Base-by-base conservation (phyloP, 2,329 filamentous ascomycete species). In the Alternaria arborescens region DNA sequence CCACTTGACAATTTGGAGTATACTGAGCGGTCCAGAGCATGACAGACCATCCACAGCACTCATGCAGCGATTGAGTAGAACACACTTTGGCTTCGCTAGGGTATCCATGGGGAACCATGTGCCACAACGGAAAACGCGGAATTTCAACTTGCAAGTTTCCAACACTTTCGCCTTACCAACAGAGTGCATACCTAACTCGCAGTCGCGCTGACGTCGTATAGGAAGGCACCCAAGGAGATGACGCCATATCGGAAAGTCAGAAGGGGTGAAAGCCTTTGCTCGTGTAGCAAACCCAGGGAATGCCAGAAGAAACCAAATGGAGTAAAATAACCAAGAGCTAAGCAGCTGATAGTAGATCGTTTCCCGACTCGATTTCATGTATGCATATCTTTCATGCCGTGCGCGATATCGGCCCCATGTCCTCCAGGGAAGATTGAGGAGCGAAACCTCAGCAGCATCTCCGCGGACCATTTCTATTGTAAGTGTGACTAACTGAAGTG, bases 1-100 rank as follows among this genome's bases (percentile, higher is more conserved):
- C n/a, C 50, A 52, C 8, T 52, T 52, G 38, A 41, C 24, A 12
- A 43, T 52, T 52, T 52, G 24, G n/a, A 24, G 50, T 52, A 32
- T 16, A 5, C 1, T 11, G 50, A 20, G 50, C 50, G 50, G n/a
- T 30, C 38, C 28, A 40, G 24, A 40, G 38, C 12, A 22, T 48
- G 46, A 48, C 2, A 48, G 30, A 1, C 5, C 32, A 24, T 36
- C 30, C 30, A 36, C 46, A 48, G 44, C 46, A 50, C 30, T 20
- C 7, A 16, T 38, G 46, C 16, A 5, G 30, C 6, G 46, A 1
- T 7, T 2, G 16, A 36, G 14, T 7, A 50, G 16, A 38, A 18
- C 10, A 38, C 8, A 50, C 18, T 4, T 14, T 22, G 30, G 18
- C 46, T 48, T 12, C 10, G 22, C 18, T 16, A n/a, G 30, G 30